Conservation (phyloP, 441 rosid genomes). For the Bocquillonia castaneifolia region DNA sequence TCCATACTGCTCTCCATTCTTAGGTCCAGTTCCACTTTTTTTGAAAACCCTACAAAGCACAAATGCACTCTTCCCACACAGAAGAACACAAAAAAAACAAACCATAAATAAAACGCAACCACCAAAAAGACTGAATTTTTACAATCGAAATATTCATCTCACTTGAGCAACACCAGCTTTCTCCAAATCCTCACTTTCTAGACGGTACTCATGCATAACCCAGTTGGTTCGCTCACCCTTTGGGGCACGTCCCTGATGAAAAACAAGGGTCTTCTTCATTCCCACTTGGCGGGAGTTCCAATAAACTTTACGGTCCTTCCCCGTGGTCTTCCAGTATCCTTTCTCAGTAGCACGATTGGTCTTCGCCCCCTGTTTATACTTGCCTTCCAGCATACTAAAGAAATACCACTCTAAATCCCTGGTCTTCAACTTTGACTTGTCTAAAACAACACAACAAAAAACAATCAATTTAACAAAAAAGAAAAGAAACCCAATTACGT, state of each 20-base stretch:
- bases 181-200: conserved; percentile 62
- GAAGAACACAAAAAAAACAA: not conserved
- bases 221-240: conserved; percentile 79
- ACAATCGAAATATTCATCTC: conserved; percentile 24
- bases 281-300: conserved; percentile 50
- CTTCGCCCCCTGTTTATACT: conserved; percentile 76
- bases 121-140: not conserved
- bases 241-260: conserved; percentile 85
- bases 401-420: conserved; percentile 98
- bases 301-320: conserved; percentile 67
- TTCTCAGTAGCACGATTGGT: conserved; percentile 92
- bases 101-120: not conserved
- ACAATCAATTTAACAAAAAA: not conserved
- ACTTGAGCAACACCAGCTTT: conserved; percentile 62
- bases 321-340: conserved; percentile 98
- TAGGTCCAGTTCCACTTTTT: conserved; percentile 95
- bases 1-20: conserved; percentile 96
- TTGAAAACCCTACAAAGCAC: conserved; percentile 90
- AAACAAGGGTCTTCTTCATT: conserved; percentile 97
- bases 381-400: conserved; percentile 75
- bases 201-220: conserved; percentile 98
- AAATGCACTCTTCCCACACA: conserved; percentile 62
- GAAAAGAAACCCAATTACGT: not conserved
- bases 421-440: conserved; percentile 70
- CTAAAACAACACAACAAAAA: conserved; percentile 29